These are phyloP conservation scores for Termitomyces heimii DNA, from an alignment of 768 basidiomycete genomes.

Conservation along the genomic window DNA sequence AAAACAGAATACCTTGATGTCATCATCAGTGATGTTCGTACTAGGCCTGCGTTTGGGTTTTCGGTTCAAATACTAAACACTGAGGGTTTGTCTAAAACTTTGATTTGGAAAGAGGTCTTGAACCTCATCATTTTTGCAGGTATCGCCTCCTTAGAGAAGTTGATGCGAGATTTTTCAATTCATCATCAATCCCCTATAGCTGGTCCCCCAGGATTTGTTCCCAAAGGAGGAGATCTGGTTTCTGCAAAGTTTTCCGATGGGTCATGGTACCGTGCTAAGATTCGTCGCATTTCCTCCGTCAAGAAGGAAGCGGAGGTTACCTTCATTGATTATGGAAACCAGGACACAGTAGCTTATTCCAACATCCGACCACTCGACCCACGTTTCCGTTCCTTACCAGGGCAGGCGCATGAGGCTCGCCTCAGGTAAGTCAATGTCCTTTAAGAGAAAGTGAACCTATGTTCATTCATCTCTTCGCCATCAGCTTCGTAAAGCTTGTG, in stretches of 20 bases:
- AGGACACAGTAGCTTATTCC: slow-evolving; percentile 80
- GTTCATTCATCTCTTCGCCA: not conserved
- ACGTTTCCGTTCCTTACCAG: slow-evolving; percentile 84
- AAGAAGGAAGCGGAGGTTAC: slow-evolving; percentile 94
- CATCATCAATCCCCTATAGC: slow-evolving; percentile 67
- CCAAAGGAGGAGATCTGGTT: slow-evolving; percentile 84
- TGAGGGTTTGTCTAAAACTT: slow-evolving; percentile 50
- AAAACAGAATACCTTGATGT: slow-evolving; percentile 89
- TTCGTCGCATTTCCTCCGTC: slow-evolving; percentile 76
- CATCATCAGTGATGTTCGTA: slow-evolving; percentile 83
- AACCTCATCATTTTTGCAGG: slow-evolving; percentile 36
- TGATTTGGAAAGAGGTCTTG: not conserved
- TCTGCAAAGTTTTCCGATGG: slow-evolving; percentile 94
- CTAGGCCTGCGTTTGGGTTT: slow-evolving; percentile 71
- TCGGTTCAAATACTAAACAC: slow-evolving; percentile 92
- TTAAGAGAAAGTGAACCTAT: not conserved
- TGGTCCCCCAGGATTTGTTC: slow-evolving; percentile 64
- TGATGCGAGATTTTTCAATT: slow-evolving; percentile 91
- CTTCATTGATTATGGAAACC: slow-evolving; percentile 96
- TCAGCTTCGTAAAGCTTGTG: slow-evolving; percentile 82
- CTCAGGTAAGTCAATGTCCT: slow-evolving; percentile 50
- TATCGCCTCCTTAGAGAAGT: slow-evolving; percentile 84
- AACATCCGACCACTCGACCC: slow-evolving; percentile 84
- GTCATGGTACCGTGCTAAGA: slow-evolving; percentile 93
- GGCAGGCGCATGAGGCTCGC: slow-evolving; percentile 93